phyloP scores from a whole-genome alignment of 305 asterid species.

The Nicotiana rustica region DNA sequence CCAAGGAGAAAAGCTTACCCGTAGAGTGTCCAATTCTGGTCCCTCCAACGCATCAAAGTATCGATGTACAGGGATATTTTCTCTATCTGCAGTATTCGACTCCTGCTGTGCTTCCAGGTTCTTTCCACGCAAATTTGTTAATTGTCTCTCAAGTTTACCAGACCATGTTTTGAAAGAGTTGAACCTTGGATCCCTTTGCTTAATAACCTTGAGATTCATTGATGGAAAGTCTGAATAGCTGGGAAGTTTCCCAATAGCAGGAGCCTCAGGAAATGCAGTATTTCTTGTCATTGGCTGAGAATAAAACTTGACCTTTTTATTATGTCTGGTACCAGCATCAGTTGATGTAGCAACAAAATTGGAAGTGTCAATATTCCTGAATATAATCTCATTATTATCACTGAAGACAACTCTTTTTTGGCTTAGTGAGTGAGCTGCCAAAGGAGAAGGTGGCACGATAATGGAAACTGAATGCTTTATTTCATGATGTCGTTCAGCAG shows the following conservation, averaged over 20 bases:
- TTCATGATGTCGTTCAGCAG: slow-evolving; percentile 29
- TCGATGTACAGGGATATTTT: slow-evolving; percentile 52
- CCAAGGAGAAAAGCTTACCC: slow-evolving; percentile 46
- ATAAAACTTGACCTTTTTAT: slow-evolving; percentile 40
- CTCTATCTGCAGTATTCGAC: slow-evolving; percentile 45
- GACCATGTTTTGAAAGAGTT: slow-evolving; percentile 92
- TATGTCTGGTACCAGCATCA: background rate
- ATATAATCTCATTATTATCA: slow-evolving; percentile 39
- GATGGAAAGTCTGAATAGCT: slow-evolving; percentile 35
- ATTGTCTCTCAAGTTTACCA: slow-evolving; percentile 73
- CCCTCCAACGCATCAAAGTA: slow-evolving; percentile 78
- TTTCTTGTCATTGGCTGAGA: slow-evolving; percentile 74
- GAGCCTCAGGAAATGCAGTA: slow-evolving; percentile 37
- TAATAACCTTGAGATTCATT: slow-evolving; percentile 47
- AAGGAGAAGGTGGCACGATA: slow-evolving; percentile 76
- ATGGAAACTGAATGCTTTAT: slow-evolving; percentile 60
- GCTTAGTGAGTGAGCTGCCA: slow-evolving; percentile 42
- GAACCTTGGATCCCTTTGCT: slow-evolving; percentile 59
- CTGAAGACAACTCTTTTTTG: slow-evolving; percentile 53
- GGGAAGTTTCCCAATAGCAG: slow-evolving; percentile 10
- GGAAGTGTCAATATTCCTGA: slow-evolving; percentile 16
- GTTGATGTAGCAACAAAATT: slow-evolving; percentile 26
- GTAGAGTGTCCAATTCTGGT: slow-evolving; percentile 68
- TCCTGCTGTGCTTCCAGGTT: slow-evolving; percentile 46
- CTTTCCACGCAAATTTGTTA: slow-evolving; percentile 60